These are phyloP conservation scores for Suillus ampliporus DNA, from an alignment of 768 basidiomycete species.

Conservation along the genomic window DNA sequence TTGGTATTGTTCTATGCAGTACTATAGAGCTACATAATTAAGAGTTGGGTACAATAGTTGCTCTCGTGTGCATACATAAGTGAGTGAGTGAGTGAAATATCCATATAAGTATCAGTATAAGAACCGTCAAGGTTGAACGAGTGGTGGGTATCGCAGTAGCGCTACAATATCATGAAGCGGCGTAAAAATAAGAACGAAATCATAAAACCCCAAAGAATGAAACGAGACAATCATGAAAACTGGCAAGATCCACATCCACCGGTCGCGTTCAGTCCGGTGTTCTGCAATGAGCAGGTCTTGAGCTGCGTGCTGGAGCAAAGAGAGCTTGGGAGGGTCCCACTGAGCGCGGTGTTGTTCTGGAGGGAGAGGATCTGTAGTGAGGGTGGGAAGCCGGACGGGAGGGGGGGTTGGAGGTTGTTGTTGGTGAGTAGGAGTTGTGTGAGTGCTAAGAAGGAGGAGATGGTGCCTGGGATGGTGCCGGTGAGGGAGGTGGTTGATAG, in stretches of 20 bases:
- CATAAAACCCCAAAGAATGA: too few relatives aligned
- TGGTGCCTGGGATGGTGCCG: conserved; percentile 39
- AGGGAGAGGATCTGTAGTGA: conserved; percentile 41
- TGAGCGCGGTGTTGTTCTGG: conserved; percentile 43
- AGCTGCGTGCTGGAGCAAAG: conserved; percentile 34
- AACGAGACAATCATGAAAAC: neutral
- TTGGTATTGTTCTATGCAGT: too few relatives aligned
- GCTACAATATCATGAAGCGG: neutral
- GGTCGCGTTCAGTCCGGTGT: conserved; percentile 8
- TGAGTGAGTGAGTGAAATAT: too few relatives aligned
- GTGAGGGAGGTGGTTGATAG: conserved; percentile 47
- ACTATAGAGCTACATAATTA: too few relatives aligned
- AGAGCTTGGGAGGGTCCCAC: conserved; percentile 34
- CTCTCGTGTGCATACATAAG: neutral
- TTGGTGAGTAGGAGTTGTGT: conserved; percentile 45
- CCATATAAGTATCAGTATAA: too few relatives aligned
- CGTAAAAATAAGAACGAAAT: neutral
- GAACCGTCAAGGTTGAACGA: neutral
- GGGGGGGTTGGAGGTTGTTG: conserved; percentile 42
- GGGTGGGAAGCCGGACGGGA: conserved; percentile 41
- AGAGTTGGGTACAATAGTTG: too few relatives aligned
- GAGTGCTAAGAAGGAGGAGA: conserved; percentile 42
- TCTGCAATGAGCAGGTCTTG: conserved; percentile 27
- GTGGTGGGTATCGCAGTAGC: neutral
- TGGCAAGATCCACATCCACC: conserved; percentile 13